Base-by-base conservation (phyloP, 768 basidiomycete genomes). In the Collybia nuda region DNA sequence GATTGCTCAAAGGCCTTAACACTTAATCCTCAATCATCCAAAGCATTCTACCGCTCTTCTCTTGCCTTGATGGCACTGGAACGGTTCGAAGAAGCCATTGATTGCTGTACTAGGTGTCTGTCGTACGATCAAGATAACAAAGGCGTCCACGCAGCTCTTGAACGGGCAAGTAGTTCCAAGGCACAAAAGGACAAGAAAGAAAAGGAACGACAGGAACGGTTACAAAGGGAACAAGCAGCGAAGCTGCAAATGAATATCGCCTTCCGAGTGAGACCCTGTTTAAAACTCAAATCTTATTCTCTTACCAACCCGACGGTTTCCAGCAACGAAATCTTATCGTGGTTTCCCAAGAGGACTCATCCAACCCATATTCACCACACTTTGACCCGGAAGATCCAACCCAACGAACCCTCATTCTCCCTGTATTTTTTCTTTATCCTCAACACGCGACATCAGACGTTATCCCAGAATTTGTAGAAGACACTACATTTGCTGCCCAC, bases 401-500 rank as follows among this genome's bases (percentile, higher is more conserved):
- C 50, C 56, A 76, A 56, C 63, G 66, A 53, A 84, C 83, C 0
- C 77, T 96, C 11, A 67, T 96, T 54, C 65, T 97, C 63, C 96
- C 97, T 2, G 86, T 88, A 37, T 91, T 97, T 74, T 88, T 98
- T 69, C 77, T 98, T 53, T 97, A 98, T 67, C 97, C 97, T 5
- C 86, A 93, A 64, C 77, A 93, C 56, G 82, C 86, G 9, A 92
- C 84, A 5, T 92, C 95, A 23, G 97, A 99, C 67, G 78, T 95
- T 51, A 88, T 98, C 56, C 76, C 88, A 12, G 78, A 86, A 44
- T 98, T 96, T 68, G 76, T 84, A 56, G 95, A 98, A 66, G 81
- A 87, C 55, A 86, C 90, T 1, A 80, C 91, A 2, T 93, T 98
- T 66, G 74, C 77, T 6, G 84, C 83, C 36, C 90, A 93, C 56